Evolutionary conservation across 495 filamentous ascomycete species (phyloP), one percentile per base, ranked within the genome.

Genomic region (Sabuloglossum arenarium): DNA sequence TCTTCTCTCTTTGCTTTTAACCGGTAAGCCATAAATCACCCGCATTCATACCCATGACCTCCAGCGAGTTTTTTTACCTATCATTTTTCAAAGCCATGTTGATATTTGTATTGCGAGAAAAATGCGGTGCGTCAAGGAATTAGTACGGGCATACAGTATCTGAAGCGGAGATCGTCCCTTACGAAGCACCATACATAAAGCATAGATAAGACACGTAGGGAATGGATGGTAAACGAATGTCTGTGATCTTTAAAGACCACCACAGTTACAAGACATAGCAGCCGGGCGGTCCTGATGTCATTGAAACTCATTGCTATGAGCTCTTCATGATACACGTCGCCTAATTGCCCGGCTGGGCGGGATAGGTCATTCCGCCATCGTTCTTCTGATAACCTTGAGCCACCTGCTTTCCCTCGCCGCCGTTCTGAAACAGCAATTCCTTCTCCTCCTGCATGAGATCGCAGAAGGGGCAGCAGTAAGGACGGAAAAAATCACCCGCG

Each of bases 391-490:
- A 54, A 11, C 52, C 52, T 6, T 54, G 52, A 1, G 29, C 52
- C 12, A 34, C 12, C 8, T 28, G 29, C n/a, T n/a, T n/a, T n/a
- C n/a, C n/a, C n/a, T n/a, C 9, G 25, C 32, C 10, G 19, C 11
- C 1, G 30, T 6, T 42, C 0, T n/a, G 30, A 16, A 43, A 24
- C 5, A 61, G 62, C 31, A 73, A 61, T 58, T 80, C 77, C 65
- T 78, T 77, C 55, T 79, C 73, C 11, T 74, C 63, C 61, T 79
- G 77, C 24, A 75, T 67, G 37, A 78, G 59, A 11, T 67, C 68
- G 68, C 79, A 82, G 58, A 75, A 71, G 50, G 60, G 47, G 57
- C 71, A 76, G 67, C 71, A 80, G 67, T 63, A 76, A 31, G 67
- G 61, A 19, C 65, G 61, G 53, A 72, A 69, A 63, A 69, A 77